Evolutionary conservation across 495 filamentous ascomycete genomes (phyloP).

Genomic region (Podospora comata): DNA sequence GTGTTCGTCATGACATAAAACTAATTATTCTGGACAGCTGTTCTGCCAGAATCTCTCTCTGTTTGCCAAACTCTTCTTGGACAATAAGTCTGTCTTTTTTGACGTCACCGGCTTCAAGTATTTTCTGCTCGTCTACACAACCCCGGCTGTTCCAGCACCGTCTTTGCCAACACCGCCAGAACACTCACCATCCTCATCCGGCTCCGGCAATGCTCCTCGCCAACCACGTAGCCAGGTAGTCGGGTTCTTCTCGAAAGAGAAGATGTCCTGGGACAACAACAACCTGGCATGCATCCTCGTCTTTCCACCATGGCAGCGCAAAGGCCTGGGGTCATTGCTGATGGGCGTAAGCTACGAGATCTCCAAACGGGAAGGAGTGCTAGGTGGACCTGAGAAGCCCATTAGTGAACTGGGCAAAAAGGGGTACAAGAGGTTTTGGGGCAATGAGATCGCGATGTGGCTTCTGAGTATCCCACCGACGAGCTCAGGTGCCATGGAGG

Average conservation of each 20-base stretch:
- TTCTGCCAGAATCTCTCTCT: constrained; percentile 94
- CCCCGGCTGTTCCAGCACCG: constrained; percentile 30
- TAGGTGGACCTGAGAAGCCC: constrained; percentile 92
- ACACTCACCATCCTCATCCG: constrained; percentile 19
- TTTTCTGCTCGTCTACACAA: constrained; percentile 75
- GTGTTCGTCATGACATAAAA: neutral
- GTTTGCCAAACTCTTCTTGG: constrained; percentile 96
- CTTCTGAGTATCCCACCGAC: constrained; percentile 46
- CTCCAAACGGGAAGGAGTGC: constrained; percentile 74
- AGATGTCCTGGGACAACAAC: constrained; percentile 97
- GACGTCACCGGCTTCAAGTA: constrained; percentile 94
- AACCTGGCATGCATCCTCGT: constrained; percentile 96
- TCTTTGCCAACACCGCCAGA: constrained; percentile 25
- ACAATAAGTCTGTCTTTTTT: constrained; percentile 98
- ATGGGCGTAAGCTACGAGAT: constrained; percentile 94
- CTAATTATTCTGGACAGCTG: constrained; percentile 49
- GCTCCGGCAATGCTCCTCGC: constrained; percentile 7
- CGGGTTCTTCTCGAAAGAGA: constrained; percentile 98
- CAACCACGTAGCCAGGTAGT: constrained; percentile 57
- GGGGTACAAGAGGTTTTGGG: constrained; percentile 83
- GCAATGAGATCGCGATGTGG: constrained; percentile 68
- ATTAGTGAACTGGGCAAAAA: constrained; percentile 77
- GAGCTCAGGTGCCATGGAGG: constrained; percentile 21
- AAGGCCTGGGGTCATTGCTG: constrained; percentile 80
- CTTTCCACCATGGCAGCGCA: constrained; percentile 92